Conservation (phyloP, 805 yeast genomes). For the Saturnispora quitensis region DNA sequence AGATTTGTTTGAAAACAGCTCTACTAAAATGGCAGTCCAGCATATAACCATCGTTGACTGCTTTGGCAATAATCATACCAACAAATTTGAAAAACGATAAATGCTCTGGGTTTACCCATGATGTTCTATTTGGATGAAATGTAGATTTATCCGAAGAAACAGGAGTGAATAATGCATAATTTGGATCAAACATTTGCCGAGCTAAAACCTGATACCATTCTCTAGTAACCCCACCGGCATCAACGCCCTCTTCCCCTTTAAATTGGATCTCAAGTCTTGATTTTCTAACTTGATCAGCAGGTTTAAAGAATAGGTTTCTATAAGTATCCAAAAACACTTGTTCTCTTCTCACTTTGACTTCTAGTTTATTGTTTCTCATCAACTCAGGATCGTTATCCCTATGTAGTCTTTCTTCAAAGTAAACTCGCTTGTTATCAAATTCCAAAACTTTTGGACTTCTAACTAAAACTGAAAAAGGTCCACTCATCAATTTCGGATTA, state of each 20-base stretch:
- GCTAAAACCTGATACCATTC: constrained; percentile 96
- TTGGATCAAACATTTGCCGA: constrained; percentile 93
- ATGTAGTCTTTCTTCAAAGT: constrained; percentile 70
- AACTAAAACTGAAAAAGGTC: constrained; percentile 85
- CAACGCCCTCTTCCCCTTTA: constrained; percentile 91
- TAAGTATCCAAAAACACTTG: constrained; percentile 90
- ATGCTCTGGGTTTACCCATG: constrained; percentile 90
- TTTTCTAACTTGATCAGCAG: constrained; percentile 61
- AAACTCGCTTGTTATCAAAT: constrained; percentile 86
- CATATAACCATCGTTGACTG: constrained; percentile 76
- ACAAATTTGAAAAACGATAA: constrained; percentile 86
- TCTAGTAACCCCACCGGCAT: constrained; percentile 96
- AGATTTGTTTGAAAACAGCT: constrained; percentile 82
- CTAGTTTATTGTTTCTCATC: constrained; percentile 32
- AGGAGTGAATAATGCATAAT: constrained; percentile 84
- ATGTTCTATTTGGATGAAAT: constrained; percentile 89
- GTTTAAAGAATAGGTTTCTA: constrained; percentile 69
- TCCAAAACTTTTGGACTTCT: constrained; percentile 83
- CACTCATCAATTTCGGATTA: constrained; percentile 90
- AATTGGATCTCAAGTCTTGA: constrained; percentile 74
- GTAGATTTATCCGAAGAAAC: constrained; percentile 89
- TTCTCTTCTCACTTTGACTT: constrained; percentile 70
- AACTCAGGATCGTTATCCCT: constrained; percentile 32
- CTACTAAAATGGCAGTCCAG: constrained; percentile 92
- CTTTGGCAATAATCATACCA: constrained; percentile 91